These are phyloP conservation scores for Colletotrichum lupini DNA, from an alignment of 2,329 filamentous ascomycete species.

Conservation along the genomic window DNA sequence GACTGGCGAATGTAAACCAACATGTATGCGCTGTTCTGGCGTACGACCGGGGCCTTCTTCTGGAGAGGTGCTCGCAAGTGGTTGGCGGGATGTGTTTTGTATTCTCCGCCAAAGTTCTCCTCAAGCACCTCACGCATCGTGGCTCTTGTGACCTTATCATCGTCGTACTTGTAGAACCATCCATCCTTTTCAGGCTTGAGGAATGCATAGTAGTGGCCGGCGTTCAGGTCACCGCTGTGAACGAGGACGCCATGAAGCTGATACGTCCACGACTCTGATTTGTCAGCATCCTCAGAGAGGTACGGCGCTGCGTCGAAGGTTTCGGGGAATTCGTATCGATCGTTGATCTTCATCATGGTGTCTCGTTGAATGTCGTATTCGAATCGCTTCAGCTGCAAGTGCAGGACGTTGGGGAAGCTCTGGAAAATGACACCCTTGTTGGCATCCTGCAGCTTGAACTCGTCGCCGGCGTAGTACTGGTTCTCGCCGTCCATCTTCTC, in stretches of 20 bases:
- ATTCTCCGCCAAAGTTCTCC: conserved; percentile 96
- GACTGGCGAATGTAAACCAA: conserved; percentile 95
- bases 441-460: conserved; percentile 93
- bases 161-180: conserved; percentile 96
- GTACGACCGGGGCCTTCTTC: conserved; percentile 69
- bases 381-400: conserved; percentile 96
- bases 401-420: conserved; percentile 91
- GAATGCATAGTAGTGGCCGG: conserved; percentile 98
- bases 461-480: conserved; percentile 93
- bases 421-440: conserved; percentile 98
- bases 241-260: conserved; percentile 95
- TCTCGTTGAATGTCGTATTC: conserved; percentile 97
- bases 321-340: conserved; percentile 90
- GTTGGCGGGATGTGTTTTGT: conserved; percentile 62
- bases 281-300: conserved; percentile 86
- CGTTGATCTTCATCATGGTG: conserved; percentile 99
- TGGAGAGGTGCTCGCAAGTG: conserved; percentile 56
- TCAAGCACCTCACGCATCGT: conserved; percentile 92
- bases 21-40: conserved; percentile 94
- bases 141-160: conserved; percentile 95
- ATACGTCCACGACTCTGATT: conserved; percentile 89
- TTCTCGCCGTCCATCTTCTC: conserved; percentile 98
- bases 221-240: conserved; percentile 95
- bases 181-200: conserved; percentile 93
- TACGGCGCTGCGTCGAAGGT: conserved; percentile 87